A percentile compares a stretch with the other conserved stretches of the same genome.
These are phyloP conservation scores for Salvia splendens DNA, from an alignment of 257 asterid genomes.

Conservation along the genomic window DNA sequence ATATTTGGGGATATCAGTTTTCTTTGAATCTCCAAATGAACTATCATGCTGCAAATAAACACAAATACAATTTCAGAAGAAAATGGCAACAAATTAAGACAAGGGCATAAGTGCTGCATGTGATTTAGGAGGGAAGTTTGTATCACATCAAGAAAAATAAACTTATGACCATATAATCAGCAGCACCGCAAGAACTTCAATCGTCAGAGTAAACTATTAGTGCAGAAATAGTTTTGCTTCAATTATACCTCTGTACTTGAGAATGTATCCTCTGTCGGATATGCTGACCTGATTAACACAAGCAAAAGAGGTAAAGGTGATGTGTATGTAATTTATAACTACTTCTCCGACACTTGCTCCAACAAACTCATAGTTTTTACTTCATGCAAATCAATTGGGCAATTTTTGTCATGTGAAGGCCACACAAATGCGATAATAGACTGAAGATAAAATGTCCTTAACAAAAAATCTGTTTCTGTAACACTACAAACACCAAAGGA, in stretches of 20 bases:
- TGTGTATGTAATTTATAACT: conserved; percentile 14
- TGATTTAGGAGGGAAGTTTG: conserved; percentile 5
- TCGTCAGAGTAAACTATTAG: conserved; percentile 13
- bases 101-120: not conserved
- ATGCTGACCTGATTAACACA: conserved; percentile 38
- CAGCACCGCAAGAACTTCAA: conserved; percentile 13
- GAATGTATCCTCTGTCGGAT: conserved; percentile 33
- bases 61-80: conserved; percentile 23
- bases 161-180: conserved; percentile 20
- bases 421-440: conserved; percentile 1
- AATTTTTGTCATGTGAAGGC: not conserved
- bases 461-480: not conserved
- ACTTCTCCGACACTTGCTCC: conserved; percentile 16
- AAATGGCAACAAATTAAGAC: conserved; percentile 20
- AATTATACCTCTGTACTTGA: conserved; percentile 44
- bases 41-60: conserved; percentile 50
- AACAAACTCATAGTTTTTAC: conserved; percentile 7
- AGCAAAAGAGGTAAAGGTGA: conserved; percentile 20
- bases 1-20: conserved; percentile 63
- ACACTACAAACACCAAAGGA: conserved; percentile 19
- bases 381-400: conserved; percentile 3
- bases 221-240: conserved; percentile 13
- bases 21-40: conserved; percentile 42
- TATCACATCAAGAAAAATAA: conserved; percentile 7
- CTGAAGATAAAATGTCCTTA: not conserved